Percentiles rank a stretch among this genome's conserved stretches.
These are phyloP conservation scores for Remersonia thermophila DNA, from an alignment of 2,329 filamentous ascomycete genomes.

Conservation along the genomic window DNA sequence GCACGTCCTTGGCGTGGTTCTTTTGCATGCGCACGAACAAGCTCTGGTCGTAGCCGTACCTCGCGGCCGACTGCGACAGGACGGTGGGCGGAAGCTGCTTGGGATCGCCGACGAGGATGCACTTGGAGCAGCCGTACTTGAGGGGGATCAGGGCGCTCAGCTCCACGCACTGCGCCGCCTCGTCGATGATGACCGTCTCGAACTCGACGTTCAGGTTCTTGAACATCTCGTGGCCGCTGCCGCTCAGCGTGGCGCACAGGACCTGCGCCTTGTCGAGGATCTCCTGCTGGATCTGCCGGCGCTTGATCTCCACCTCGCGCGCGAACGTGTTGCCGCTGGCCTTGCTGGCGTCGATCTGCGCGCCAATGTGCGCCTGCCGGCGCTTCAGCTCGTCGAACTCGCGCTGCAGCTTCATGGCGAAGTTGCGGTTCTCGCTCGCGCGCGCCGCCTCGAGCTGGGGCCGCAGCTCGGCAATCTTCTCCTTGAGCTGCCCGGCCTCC, in stretches of 20 bases:
- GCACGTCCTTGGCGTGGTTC: slow-evolving; percentile 76
- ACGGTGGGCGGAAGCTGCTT: slow-evolving; percentile 96
- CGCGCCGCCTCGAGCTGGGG: slow-evolving; percentile 58
- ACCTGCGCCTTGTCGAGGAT: slow-evolving; percentile 86
- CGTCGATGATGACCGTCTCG: slow-evolving; percentile 95
- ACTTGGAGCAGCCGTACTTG: slow-evolving; percentile 95
- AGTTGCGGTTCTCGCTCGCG: slow-evolving; percentile 35
- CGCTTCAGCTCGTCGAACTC: slow-evolving; percentile 69
- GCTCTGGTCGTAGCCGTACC: slow-evolving; percentile 93
- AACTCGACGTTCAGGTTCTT: slow-evolving; percentile 90
- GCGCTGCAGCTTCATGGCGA: slow-evolving; percentile 49
- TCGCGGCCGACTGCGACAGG: slow-evolving; percentile 80
- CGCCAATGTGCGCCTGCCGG: slow-evolving; percentile 56
- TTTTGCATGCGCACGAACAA: slow-evolving; percentile 97
- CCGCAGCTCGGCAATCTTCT: slow-evolving; percentile 58
- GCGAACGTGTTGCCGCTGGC: slow-evolving; percentile 71
- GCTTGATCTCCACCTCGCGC: slow-evolving; percentile 75
- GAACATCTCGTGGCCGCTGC: slow-evolving; percentile 95
- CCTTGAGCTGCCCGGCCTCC: slow-evolving; percentile 61
- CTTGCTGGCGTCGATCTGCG: slow-evolving; percentile 75
- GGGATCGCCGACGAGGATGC: slow-evolving; percentile 92
- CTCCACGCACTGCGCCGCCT: slow-evolving; percentile 96
- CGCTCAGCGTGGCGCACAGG: slow-evolving; percentile 87
- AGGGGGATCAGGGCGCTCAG: slow-evolving; percentile 90
- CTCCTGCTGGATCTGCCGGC: slow-evolving; percentile 75